These are phyloP conservation scores for Skeletonema potamos DNA, from an alignment of 108 stramenopile species.

Conservation along the genomic window DNA sequence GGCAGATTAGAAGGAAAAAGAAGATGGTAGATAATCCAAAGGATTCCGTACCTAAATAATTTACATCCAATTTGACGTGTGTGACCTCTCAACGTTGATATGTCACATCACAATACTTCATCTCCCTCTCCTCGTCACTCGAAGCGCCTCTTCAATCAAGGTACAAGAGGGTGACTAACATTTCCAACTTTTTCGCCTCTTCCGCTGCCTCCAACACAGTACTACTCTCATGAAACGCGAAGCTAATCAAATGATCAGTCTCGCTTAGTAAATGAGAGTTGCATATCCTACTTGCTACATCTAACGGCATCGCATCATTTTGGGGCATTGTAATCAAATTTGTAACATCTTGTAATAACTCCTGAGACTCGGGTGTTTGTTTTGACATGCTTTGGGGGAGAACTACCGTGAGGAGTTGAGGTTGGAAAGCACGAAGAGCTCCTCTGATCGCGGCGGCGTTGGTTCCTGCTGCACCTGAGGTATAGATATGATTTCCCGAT, in stretches of 20 bases:
- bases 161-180: conserved; percentile 88
- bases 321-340: conserved; percentile 85
- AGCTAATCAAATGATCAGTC: conserved; percentile 91
- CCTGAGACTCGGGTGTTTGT: conserved; percentile 84
- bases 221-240: conserved; percentile 91
- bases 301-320: conserved; percentile 81
- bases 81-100: background rate
- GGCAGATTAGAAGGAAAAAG: background rate
- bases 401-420: conserved; percentile 89
- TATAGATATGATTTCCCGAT: conserved; percentile 92
- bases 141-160: conserved; percentile 60
- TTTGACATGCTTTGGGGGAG: conserved; percentile 87
- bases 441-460: conserved; percentile 88
- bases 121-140: background rate
- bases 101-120: background rate
- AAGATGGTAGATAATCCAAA: background rate
- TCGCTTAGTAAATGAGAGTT: conserved; percentile 87
- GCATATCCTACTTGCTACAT: conserved; percentile 88
- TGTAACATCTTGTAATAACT: conserved; percentile 76
- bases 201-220: conserved; percentile 88
- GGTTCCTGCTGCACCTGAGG: conserved; percentile 90
- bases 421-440: conserved; percentile 85
- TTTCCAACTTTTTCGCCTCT: conserved; percentile 88
- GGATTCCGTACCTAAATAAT: background rate
- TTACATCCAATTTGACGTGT: background rate